Evolutionary conservation across 2,329 filamentous ascomycete species (phyloP).

Genomic region (Lachnellula cervina): DNA sequence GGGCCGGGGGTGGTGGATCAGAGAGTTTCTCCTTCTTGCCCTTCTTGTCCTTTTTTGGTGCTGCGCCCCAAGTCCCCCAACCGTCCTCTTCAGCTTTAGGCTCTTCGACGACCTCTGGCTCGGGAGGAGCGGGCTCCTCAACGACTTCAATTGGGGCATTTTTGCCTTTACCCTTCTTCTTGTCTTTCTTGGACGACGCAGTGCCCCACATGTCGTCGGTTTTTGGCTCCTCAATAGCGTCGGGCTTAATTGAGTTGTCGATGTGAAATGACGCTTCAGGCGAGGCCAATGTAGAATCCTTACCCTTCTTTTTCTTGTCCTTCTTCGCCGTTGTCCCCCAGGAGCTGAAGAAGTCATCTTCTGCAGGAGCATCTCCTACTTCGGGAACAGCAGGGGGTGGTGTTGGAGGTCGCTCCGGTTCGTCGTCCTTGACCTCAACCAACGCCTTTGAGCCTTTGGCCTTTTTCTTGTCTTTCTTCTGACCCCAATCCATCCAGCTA

Average conservation of each 20-base stretch:
- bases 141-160: slow-evolving; percentile 46
- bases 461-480: slow-evolving; percentile 28
- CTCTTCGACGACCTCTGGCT: slow-evolving; percentile 40
- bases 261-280: slow-evolving; percentile 20
- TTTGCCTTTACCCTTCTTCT: slow-evolving; percentile 49
- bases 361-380: slow-evolving; percentile 21
- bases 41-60: slow-evolving; percentile 41
- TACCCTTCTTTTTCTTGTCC: slow-evolving; percentile 27
- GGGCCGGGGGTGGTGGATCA: slow-evolving; percentile 41
- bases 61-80: slow-evolving; percentile 38
- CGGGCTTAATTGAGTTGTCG: slow-evolving; percentile 37
- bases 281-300: slow-evolving; percentile 8
- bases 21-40: slow-evolving; percentile 38
- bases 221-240: slow-evolving; percentile 45
- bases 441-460: slow-evolving; percentile 26
- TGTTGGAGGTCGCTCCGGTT: slow-evolving; percentile 28
- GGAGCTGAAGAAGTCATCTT: slow-evolving; percentile 26
- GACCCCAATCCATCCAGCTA: slow-evolving; percentile 27
- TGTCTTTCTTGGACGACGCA: slow-evolving; percentile 32
- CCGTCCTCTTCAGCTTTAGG: slow-evolving; percentile 41
- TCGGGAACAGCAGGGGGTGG: slow-evolving; percentile 31
- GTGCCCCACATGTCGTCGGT: slow-evolving; percentile 34
- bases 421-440: slow-evolving; percentile 32
- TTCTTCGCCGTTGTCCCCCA: slow-evolving; percentile 30
- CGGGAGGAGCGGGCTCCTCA: slow-evolving; percentile 40